Evolutionary conservation across 768 basidiomycete genomes (phyloP).

Genomic region (Glaciozyma martinii): DNA sequence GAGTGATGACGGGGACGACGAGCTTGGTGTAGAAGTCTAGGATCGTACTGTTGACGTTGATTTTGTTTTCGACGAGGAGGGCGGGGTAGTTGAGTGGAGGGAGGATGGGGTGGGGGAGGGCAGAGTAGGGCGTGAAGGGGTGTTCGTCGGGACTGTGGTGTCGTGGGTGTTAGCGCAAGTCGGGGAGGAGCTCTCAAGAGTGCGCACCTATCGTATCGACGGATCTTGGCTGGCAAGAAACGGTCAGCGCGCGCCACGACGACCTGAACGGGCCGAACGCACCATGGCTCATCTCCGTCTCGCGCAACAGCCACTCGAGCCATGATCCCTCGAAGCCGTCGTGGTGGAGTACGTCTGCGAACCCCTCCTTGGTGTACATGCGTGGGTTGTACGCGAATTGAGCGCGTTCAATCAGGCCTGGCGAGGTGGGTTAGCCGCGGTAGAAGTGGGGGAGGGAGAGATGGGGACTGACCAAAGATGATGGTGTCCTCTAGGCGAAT

Average conservation of each 20-base stretch:
- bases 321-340: conserved; percentile 74
- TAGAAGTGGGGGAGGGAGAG: background rate
- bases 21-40: conserved; percentile 75
- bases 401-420: conserved; percentile 84
- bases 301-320: conserved; percentile 96
- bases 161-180: conserved; percentile 2
- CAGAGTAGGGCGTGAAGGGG: conserved; percentile 63
- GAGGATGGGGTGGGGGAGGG: conserved; percentile 75
- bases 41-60: conserved; percentile 83
- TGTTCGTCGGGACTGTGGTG: conserved; percentile 84
- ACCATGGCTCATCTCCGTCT: conserved; percentile 94
- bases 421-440: conserved; percentile 1
- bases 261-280: conserved; percentile 36
- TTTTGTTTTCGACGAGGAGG: conserved; percentile 55
- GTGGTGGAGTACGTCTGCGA: conserved; percentile 60
- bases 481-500: conserved; percentile 94
- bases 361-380: conserved; percentile 65
- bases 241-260: background rate
- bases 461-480: conserved; percentile 57
- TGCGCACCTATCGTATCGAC: conserved; percentile 79
- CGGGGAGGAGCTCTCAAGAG: background rate
- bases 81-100: conserved; percentile 61
- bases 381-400: conserved; percentile 89
- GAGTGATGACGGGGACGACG: conserved; percentile 84
- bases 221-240: conserved; percentile 64